Base-by-base conservation (phyloP, 2,329 filamentous ascomycete species). In the Pseudocercospora fuligena region DNA sequence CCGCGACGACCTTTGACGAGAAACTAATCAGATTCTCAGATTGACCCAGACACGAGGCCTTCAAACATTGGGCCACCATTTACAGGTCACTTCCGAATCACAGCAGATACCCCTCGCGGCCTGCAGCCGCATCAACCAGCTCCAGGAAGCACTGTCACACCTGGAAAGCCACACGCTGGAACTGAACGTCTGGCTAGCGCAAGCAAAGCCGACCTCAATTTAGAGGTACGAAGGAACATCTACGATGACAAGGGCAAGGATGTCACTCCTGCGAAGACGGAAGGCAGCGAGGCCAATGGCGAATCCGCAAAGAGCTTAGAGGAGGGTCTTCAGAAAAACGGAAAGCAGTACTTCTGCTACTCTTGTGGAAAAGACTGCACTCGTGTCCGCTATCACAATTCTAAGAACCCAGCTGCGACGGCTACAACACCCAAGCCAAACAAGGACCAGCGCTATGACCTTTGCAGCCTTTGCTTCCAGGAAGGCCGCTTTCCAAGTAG, bases 41-140 rank as follows among this genome's bases (percentile, higher is more conserved):
- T 99, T 75, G 95, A 99, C 80, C 92, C 94, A 31, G 94, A 97
- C 77, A 94, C 95, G 72, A 88, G 95, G 66, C 95, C 95, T 9
- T 97, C 95, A 1, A 95, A 94, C 78, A 94, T 98, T 72, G 94
- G 94, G 0, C 94, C 95, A 2, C 95, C 95, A 6, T 98, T 97
- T 76, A 99, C 95, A 3, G 95, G 95, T 46, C 95, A 99, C 79
- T 99, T 99, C 86, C 91, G 93, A 78, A 90, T 98, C 68, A 94
- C 94, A 64, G 95, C 93, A 76, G 95, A 99, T 78, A 99, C 95
- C 0, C 95, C 95, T 61, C 90, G 95, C 66, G 95, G 95, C 43
- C 86, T 99, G 60, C 94, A 98, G 79, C 92, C 94, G 25, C 97
- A 94, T 88, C 95, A 99, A 77, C 95, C 95, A 19, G 91, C 92